Percentiles rank a stretch among this genome's conserved stretches.
Evolutionary conservation across 2,329 filamentous ascomycete species (phyloP).

Genomic region (Aspergillus clavatus): DNA sequence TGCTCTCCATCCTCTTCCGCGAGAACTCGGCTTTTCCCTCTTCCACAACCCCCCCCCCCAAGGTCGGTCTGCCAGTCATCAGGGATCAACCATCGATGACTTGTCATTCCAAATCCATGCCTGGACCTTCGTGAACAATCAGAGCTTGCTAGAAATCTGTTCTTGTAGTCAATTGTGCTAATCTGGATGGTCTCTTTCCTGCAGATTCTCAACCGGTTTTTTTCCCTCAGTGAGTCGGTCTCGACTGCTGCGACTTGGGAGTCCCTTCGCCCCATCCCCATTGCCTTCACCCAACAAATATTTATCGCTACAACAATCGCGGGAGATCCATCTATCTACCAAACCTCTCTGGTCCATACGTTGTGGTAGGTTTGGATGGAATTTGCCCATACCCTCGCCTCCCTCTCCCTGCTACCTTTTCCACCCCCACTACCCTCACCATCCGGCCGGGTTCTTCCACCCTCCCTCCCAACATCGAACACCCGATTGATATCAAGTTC

Average conservation of each 20-base stretch:
- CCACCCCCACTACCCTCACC: constrained; percentile 24
- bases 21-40: constrained; percentile 26
- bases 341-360: constrained; percentile 23
- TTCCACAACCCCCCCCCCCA: constrained; percentile 25
- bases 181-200: constrained; percentile 17
- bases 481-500: constrained; percentile 32
- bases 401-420: constrained; percentile 19
- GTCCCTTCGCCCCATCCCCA: constrained; percentile 20
- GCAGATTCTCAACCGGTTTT: constrained; percentile 24
- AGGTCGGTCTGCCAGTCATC: constrained; percentile 26
- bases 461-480: constrained; percentile 22
- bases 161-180: constrained; percentile 22
- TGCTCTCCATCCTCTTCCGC: constrained; percentile 33
- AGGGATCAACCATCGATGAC: constrained; percentile 22
- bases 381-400: constrained; percentile 24
- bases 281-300: constrained; percentile 26
- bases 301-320: constrained; percentile 28
- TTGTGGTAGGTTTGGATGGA: constrained; percentile 38
- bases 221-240: constrained; percentile 30
- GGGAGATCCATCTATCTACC: constrained; percentile 29
- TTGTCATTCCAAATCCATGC: constrained; percentile 15
- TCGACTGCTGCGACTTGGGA: constrained; percentile 34
- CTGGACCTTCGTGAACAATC: constrained; percentile 12
- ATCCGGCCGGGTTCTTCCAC: constrained; percentile 15
- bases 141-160: constrained; percentile 14